These are phyloP conservation scores for Cyamopsis tetragonoloba DNA, from an alignment of 306 rosid genomes.

Conservation along the genomic window DNA sequence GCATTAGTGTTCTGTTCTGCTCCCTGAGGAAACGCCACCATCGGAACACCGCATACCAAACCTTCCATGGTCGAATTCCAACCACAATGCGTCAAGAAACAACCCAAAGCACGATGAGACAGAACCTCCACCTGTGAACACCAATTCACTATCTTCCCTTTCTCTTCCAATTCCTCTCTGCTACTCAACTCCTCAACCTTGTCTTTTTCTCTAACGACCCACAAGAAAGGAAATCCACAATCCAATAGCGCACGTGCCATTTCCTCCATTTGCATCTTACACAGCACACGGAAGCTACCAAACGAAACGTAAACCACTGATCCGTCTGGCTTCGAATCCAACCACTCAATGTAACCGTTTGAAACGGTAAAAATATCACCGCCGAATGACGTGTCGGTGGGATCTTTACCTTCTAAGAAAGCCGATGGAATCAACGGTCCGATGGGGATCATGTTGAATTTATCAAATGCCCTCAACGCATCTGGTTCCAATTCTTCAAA, in stretches of 20 bases:
- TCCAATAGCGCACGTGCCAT: conserved; percentile 45
- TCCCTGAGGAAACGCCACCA: conserved; percentile 47
- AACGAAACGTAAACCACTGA: conserved; percentile 54
- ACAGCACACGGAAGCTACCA: conserved; percentile 40
- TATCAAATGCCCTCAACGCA: conserved; percentile 18
- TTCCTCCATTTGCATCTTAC: conserved; percentile 45
- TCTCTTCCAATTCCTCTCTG: conserved; percentile 23
- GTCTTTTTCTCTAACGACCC: conserved; percentile 40
- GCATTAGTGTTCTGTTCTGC: conserved; percentile 50
- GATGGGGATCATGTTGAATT: conserved; percentile 27
- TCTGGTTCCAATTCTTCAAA: conserved; percentile 40
- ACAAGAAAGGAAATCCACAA: conserved; percentile 40
- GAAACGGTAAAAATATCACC: conserved; percentile 31
- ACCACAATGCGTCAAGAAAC: conserved; percentile 52
- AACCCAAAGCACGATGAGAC: conserved; percentile 38
- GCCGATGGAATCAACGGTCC: conserved; percentile 59
- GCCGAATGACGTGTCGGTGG: conserved; percentile 28
- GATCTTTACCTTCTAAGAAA: conserved; percentile 21
- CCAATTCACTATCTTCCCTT: conserved; percentile 53
- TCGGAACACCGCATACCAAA: conserved; percentile 36
- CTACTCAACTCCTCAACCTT: background rate
- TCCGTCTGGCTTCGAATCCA: conserved; percentile 31
- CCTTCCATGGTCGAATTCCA: conserved; percentile 56
- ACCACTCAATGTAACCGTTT: conserved; percentile 41
- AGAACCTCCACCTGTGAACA: conserved; percentile 52